Evolutionary conservation across 495 filamentous ascomycete genomes (phyloP), one percentile per base, ranked within the genome.

Genomic region (Neurospora discreta): DNA sequence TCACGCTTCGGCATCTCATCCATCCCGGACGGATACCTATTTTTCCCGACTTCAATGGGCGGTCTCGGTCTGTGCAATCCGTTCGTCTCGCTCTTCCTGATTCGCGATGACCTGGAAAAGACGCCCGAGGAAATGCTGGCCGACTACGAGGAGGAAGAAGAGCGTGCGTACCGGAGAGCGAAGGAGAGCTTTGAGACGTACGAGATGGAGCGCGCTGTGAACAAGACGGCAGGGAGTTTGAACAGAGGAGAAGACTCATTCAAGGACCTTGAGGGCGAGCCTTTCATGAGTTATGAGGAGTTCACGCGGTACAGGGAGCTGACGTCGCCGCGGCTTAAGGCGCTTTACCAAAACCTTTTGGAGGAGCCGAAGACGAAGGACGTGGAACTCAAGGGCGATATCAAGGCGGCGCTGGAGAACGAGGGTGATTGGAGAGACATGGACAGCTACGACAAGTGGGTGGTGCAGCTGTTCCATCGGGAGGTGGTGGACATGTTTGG

Each of bases 21-120:
- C 52, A 82, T 91, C 23, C 89, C 90, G 0, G 87, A 90, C 68
- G 90, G 86, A 26, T 90, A 89, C 77, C 86, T 91, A 78, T 91
- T 87, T 74, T 81, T 84, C 73, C 86, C 85, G 0, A 75, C 81
- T 39, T 73, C 80, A 65, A 76, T 88, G 3, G 87, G 88, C 38
- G 87, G 87, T 3, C 83, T 90, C 1, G 87, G 84, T 11, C 76
- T 90, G 23, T 77, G 81, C 42, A 89, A 87, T 70, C 87, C 88
- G 15, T 86, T 89, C 74, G 80, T 89, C 69, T 20, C 72, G 20
- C 71, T 71, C 16, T 73, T 74, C 23, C 71, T 78, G 13, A 40
- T 72, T 36, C 73, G 74, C 52, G 60, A 71, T 13, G 15, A 71
- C 30, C 70, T 76, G 2, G 10, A 11, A 3, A 40, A 71, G 13